Conservation (phyloP, 2,329 filamentous ascomycete genomes). For the Geosmithia flava region DNA sequence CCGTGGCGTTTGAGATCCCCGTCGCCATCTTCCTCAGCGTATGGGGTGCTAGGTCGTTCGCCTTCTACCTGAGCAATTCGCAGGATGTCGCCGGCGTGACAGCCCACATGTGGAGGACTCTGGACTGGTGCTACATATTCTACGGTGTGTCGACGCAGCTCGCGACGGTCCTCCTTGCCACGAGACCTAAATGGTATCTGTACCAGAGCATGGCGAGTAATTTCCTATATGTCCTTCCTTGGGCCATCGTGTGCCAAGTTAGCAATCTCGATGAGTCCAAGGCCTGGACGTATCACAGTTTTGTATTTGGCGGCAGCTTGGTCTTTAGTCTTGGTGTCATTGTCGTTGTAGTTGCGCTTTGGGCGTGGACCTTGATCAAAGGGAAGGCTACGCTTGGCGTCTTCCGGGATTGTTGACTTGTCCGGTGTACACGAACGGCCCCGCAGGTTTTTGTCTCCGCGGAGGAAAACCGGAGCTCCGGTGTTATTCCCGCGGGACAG, state of each 20-base stretch:
- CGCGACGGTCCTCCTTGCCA: slow-evolving; percentile 51
- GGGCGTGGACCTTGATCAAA: slow-evolving; percentile 35
- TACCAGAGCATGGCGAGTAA: slow-evolving; percentile 56
- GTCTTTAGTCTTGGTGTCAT: slow-evolving; percentile 54
- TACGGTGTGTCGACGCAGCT: slow-evolving; percentile 55
- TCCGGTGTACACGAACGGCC: too few species aligned
- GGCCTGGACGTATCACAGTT: slow-evolving; percentile 55
- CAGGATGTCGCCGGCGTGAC: slow-evolving; percentile 46
- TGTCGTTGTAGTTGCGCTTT: slow-evolving; percentile 33
- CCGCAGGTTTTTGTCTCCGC: too few species aligned
- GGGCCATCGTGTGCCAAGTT: slow-evolving; percentile 50
- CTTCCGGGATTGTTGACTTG: slow-evolving; percentile 11
- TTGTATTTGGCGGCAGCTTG: slow-evolving; percentile 56
- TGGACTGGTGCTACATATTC: slow-evolving; percentile 58
- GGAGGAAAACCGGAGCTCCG: too few species aligned
- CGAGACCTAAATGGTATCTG: slow-evolving; percentile 53
- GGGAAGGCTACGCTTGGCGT: slow-evolving; percentile 28
- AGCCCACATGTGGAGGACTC: slow-evolving; percentile 50
- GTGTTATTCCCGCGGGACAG: too few species aligned
- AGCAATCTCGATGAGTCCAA: slow-evolving; percentile 32
- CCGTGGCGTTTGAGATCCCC: slow-evolving; percentile 45
- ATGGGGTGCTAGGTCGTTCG: slow-evolving; percentile 47
- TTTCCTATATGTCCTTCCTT: slow-evolving; percentile 55
- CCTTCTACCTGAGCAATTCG: slow-evolving; percentile 46
- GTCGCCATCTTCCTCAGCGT: slow-evolving; percentile 50